Evolutionary conservation across 257 asterid species (phyloP), one percentile per base, ranked within the genome.

Genomic region (Thymus mandschuricus): DNA sequence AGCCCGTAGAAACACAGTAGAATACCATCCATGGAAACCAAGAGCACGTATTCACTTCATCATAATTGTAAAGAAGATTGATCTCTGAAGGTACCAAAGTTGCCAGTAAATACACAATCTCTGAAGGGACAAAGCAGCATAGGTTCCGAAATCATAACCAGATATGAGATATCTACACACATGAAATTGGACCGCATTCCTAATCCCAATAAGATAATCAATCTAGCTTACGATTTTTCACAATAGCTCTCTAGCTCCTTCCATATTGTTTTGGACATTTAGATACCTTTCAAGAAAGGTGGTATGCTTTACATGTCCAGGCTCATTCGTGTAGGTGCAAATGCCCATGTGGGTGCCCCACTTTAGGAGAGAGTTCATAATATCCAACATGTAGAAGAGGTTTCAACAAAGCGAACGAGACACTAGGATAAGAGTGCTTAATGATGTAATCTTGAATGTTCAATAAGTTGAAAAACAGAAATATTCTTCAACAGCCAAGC

Each of bases 231-330:
- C 27, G n/a, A 33, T 11, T 8, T 21, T 54, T 28, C 4, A 43
- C 35, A 12, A 10, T 10, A 40, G 15, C 33, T 11, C 33, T 15
- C 69, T 50, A 50, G 3, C 55, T 71, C 55, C 43, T 57, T 60
- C 44, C 29, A 10, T 35, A 33, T 12, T 59, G 55, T 54, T 59
- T 28, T 6, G 65, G 50, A 38, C 44, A 29, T 58, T 58, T 40
- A 67, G 58, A 46, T 45, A 45, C 57, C 60, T 44, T 64, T 64
- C 13, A 10, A 57, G 45, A 57, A 74, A 31, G 51, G 44, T 48
- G 61, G 51, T 60, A 60, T 6, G 5, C 3, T 6, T 48, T 48
- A n/a, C 21, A 52, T 52, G 33, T 21, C 11, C 2, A 31, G 28
- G 58, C 31, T 0, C 28, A 49, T 49, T 13, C 8, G 28, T 49